A percentile compares a stretch with the other conserved stretches of the same genome.
phyloP scores from a whole-genome alignment of 352 stramenopile genomes.

The Phytophthora citrophthora region DNA sequence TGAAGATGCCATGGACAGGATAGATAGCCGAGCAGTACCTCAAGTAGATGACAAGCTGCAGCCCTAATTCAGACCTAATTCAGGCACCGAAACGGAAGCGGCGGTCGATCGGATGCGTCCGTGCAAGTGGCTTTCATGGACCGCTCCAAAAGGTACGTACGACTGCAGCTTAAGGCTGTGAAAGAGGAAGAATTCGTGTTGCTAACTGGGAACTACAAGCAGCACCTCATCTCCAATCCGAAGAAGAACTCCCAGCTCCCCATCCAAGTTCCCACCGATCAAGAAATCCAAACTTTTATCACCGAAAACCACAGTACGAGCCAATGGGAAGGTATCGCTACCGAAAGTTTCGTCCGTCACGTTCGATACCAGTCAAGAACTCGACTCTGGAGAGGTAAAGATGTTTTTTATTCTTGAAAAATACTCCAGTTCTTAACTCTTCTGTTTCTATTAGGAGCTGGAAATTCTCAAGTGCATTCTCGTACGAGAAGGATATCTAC shows the following conservation, averaged over 20 bases:
- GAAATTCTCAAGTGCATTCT: conserved; percentile 91
- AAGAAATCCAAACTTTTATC: conserved; percentile 28
- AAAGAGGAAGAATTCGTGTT: background rate
- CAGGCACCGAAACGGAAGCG: background rate
- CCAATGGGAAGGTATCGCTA: conserved; percentile 36
- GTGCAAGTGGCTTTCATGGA: conserved; percentile 25
- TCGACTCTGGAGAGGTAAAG: conserved; percentile 63
- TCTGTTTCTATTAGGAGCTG: conserved; percentile 60
- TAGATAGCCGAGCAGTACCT: conserved; percentile 5
- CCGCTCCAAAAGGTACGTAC: background rate
- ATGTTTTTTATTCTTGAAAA: background rate
- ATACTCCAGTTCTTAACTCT: background rate
- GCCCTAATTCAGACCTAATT: conserved; percentile 13
- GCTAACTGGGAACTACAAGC: background rate
- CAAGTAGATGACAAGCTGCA: too few species aligned
- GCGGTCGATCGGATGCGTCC: conserved; percentile 18
- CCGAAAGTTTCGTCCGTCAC: conserved; percentile 50
- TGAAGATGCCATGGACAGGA: conserved; percentile 18
- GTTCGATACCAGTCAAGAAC: conserved; percentile 30
- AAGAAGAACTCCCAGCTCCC: conserved; percentile 3
- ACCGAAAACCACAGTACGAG: conserved; percentile 17
- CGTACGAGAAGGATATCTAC: conserved; percentile 89
- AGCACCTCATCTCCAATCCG: conserved; percentile 16
- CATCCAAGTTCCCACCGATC: conserved; percentile 31
- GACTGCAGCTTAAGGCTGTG: too few species aligned